phyloP scores from a whole-genome alignment of 176 grass and related monocot species.

The Miscanthus lutarioriparius region DNA sequence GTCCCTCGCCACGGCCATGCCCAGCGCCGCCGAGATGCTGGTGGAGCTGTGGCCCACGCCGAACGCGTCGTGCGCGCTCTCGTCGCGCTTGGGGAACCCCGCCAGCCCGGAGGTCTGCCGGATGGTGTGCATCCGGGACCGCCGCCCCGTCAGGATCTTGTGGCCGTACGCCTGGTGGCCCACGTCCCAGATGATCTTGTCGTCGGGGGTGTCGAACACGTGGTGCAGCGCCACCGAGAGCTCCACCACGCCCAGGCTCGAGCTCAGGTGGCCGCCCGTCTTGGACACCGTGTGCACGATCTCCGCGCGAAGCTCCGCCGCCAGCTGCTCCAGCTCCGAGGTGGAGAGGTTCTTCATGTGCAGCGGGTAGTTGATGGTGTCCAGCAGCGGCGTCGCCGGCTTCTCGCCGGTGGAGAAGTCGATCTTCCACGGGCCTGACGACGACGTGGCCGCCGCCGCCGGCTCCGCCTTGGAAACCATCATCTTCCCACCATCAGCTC shows the following conservation, averaged over 20 bases:
- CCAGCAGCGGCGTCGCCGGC: conserved; percentile 72
- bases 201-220: conserved; percentile 85
- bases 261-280: conserved; percentile 82
- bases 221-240: conserved; percentile 83
- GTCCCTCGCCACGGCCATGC: conserved; percentile 91
- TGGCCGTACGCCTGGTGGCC: conserved; percentile 95
- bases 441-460: not conserved
- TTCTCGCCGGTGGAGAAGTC: conserved; percentile 70
- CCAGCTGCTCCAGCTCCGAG: conserved; percentile 80
- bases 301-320: conserved; percentile 79
- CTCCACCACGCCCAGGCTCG: conserved; percentile 87
- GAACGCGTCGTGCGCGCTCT: conserved; percentile 92
- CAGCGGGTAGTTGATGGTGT: conserved; percentile 73
- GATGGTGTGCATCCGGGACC: conserved; percentile 84
- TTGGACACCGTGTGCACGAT: conserved; percentile 69
- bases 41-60: conserved; percentile 92
- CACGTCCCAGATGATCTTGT: conserved; percentile 99
- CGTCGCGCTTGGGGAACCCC: conserved; percentile 92
- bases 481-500: conserved; percentile 36
- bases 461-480: conserved; percentile 35
- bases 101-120: conserved; percentile 89
- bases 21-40: conserved; percentile 90
- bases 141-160: conserved; percentile 91
- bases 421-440: conserved; percentile 44
- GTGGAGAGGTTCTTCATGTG: conserved; percentile 96